Evolutionary conservation across 2,329 filamentous ascomycete species (phyloP), one percentile per base, ranked within the genome.

Genomic region (Elsinoe necatrix): DNA sequence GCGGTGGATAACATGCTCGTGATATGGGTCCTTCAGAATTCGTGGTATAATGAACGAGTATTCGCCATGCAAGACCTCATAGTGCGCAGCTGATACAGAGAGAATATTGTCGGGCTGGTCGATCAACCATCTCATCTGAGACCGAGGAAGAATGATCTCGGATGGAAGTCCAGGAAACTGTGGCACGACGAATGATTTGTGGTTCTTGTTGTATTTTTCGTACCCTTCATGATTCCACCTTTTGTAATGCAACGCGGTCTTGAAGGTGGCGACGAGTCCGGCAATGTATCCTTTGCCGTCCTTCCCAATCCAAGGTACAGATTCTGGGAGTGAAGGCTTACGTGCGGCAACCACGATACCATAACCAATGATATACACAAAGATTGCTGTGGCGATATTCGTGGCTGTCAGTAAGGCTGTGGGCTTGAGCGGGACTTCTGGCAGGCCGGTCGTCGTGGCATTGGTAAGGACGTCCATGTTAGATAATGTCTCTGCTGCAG

Each of bases 61-160:
- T 0, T 71, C 65, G 18, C 69, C 71, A 21, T 68, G 63, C n/a
- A 76, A 61, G 0, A 59, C 20, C 29, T 75, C 70, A 55, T 69
- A 69, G 56, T 74, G 72, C 11, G 69, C 66, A 11, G 64, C 69
- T 9, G 61, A 61, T 2, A 66, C 65, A 54, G 67, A 72, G 9
- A 73, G 62, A n/a, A 74, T 62, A 27, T 62, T 57, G 52, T 75
- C 73, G 1, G 74, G 71, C 55, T 75, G 69, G 27, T 73, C 69
- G 16, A 74, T 61, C 45, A 76, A 66, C 73, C 73, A 75, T 9
- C 39, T 52, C 48, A 52, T 52, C 31, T 52, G 48, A 9, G 48
- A 52, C 14, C 48, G 48, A 21, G 72, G 71, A 4, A 74, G 57
- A 3, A 73, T 60, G 34, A 72, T 56, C 58, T 68, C 67, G 8